Conservation (phyloP, 73 alveolate genomes). For the Uronychia setigera region DNA sequence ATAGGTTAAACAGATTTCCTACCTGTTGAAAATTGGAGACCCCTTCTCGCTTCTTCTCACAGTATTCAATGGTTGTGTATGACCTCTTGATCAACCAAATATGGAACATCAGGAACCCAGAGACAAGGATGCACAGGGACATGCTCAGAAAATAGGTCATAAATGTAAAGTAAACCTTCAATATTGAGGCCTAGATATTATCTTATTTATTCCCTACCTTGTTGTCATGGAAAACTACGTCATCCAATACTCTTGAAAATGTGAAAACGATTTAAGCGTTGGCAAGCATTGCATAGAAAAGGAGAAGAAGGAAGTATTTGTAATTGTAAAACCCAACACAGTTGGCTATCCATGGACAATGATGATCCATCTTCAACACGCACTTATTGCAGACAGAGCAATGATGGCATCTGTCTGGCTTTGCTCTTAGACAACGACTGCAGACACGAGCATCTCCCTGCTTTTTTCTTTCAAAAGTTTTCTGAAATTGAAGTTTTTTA, state of each 20-base stretch:
- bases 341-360: slow-evolving; percentile 61
- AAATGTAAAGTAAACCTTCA: slow-evolving; percentile 7
- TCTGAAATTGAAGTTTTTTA: not conserved
- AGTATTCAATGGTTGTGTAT: slow-evolving; percentile 59
- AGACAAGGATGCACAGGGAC: slow-evolving; percentile 17
- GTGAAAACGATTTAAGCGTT: slow-evolving; percentile 8
- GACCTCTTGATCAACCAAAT: slow-evolving; percentile 18
- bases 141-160: slow-evolving; percentile 27
- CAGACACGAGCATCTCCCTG: not conserved
- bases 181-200: not conserved
- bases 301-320: slow-evolving; percentile 51
- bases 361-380: slow-evolving; percentile 54
- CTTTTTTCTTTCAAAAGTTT: not conserved
- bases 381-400: slow-evolving; percentile 47
- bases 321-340: slow-evolving; percentile 51
- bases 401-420: slow-evolving; percentile 61
- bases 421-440: not conserved
- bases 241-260: slow-evolving; percentile 8
- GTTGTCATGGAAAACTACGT: slow-evolving; percentile 11
- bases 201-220: slow-evolving; percentile 8
- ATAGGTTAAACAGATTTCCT: not conserved
- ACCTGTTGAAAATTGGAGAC: slow-evolving; percentile 6
- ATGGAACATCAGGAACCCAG: slow-evolving; percentile 60
- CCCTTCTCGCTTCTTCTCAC: slow-evolving; percentile 49
- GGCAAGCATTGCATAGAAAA: slow-evolving; percentile 25